Conservation (phyloP, 2,329 filamentous ascomycete genomes). For the Fusarium sulawesiense region DNA sequence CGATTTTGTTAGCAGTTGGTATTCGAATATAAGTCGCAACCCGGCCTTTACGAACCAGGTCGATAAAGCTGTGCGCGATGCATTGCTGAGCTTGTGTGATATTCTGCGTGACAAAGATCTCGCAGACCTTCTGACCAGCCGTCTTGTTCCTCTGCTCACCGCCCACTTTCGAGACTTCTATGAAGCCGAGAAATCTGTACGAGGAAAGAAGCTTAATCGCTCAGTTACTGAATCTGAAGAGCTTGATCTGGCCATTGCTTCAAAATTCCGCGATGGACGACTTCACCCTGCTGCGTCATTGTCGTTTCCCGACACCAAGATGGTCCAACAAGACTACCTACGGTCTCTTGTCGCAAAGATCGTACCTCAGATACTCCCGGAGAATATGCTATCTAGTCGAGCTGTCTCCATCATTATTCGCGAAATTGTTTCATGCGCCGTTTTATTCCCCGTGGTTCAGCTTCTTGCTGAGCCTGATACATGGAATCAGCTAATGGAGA, state of each 20-base stretch:
- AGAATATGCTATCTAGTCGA: conserved; percentile 79
- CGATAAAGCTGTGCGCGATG: conserved; percentile 80
- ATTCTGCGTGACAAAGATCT: conserved; percentile 81
- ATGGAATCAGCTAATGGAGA: conserved; percentile 97
- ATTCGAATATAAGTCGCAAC: conserved; percentile 83
- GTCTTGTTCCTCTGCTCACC: conserved; percentile 88
- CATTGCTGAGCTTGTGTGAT: conserved; percentile 77
- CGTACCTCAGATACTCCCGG: conserved; percentile 79
- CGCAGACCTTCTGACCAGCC: conserved; percentile 83
- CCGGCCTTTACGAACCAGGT: conserved; percentile 87
- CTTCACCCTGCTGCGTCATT: conserved; percentile 88
- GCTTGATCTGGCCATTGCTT: conserved; percentile 93
- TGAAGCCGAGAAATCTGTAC: conserved; percentile 86
- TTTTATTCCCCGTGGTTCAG: conserved; percentile 83
- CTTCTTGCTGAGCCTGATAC: conserved; percentile 91
- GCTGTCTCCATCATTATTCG: conserved; percentile 83
- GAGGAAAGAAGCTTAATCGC: conserved; percentile 87
- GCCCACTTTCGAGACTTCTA: conserved; percentile 90
- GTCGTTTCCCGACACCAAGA: conserved; percentile 84
- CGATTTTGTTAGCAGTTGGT: conserved; percentile 92
- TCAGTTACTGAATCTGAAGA: conserved; percentile 97
- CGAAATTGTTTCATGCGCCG: conserved; percentile 93
- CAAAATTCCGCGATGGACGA: conserved; percentile 88
- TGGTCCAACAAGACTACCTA: conserved; percentile 88
- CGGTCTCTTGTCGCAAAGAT: conserved; percentile 78